Evolutionary conservation across 352 stramenopile genomes (phyloP).

Genomic region (Globisporangium irregulare): DNA sequence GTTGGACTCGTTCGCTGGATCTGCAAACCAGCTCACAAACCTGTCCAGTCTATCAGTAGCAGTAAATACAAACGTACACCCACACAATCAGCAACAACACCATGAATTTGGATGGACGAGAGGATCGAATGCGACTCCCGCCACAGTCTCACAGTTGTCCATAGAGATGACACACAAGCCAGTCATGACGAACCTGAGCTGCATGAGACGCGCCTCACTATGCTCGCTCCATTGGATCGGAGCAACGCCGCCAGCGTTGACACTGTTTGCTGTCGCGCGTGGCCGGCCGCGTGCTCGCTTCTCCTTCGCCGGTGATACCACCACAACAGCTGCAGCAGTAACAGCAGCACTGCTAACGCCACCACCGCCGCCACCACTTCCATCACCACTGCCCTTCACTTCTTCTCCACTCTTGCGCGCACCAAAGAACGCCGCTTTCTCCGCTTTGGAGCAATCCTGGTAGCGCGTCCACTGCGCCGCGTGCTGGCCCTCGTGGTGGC

Average conservation of each 20-base stretch:
- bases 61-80: background rate
- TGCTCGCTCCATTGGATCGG: slow-evolving; percentile 9
- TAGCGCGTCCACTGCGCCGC: background rate
- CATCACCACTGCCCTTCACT: too few species aligned
- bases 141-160: too few species aligned
- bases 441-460: background rate
- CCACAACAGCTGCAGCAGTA: background rate
- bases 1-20: background rate
- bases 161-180: too few species aligned
- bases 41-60: background rate
- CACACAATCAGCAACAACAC: background rate
- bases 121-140: too few species aligned
- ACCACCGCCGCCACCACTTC: background rate
- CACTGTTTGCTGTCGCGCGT: background rate
- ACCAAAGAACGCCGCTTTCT: background rate
- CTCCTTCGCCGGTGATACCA: background rate
- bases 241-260: background rate
- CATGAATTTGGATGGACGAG: background rate
- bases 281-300: slow-evolving; percentile 2
- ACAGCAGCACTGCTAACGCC: background rate
- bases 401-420: background rate
- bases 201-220: background rate
- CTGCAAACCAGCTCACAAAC: background rate
- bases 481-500: slow-evolving; percentile 7
- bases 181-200: background rate